Conservation (phyloP, 2,329 filamentous ascomycete genomes). For the Coniochaeta sp. region DNA sequence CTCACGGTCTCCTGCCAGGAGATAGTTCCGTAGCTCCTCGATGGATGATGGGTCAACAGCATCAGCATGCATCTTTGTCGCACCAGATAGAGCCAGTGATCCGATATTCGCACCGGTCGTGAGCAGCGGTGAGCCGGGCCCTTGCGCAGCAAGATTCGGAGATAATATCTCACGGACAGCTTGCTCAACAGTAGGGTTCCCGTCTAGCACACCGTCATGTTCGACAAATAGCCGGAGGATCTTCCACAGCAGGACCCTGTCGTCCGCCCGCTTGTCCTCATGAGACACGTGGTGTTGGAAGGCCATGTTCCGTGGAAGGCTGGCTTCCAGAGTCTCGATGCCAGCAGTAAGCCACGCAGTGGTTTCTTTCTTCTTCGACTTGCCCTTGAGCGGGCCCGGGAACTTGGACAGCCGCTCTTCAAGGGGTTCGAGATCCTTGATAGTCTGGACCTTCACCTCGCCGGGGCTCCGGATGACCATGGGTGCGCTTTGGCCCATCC, state of each 20-base stretch:
- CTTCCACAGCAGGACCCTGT: conserved; percentile 83
- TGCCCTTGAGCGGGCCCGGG: conserved; percentile 80
- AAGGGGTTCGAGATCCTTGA: conserved; percentile 66
- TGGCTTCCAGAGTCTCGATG: conserved; percentile 66
- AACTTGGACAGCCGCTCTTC: conserved; percentile 71
- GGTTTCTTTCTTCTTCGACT: conserved; percentile 93
- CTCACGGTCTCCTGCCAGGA: conserved; percentile 77
- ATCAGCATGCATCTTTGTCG: conserved; percentile 35
- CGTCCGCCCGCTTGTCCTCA: conserved; percentile 64
- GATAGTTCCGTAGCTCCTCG: conserved; percentile 62
- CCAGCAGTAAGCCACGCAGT: conserved; percentile 70
- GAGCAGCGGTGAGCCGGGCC: conserved; percentile 15
- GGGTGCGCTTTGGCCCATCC: conserved; percentile 62
- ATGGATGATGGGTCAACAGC: conserved; percentile 61
- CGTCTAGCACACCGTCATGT: conserved; percentile 75
- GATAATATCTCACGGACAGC: conserved; percentile 69
- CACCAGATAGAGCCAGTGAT: conserved; percentile 14
- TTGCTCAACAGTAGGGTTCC: conserved; percentile 61
- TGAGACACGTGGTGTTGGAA: conserved; percentile 44
- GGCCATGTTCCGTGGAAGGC: conserved; percentile 38
- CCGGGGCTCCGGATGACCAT: conserved; percentile 78
- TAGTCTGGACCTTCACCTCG: conserved; percentile 68
- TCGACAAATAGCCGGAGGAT: conserved; percentile 76
- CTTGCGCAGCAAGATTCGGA: conserved; percentile 36
- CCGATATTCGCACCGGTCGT: conserved; percentile 13